Conservation (phyloP, 139 green algal genomes). For the Chlorella sp. region DNA sequence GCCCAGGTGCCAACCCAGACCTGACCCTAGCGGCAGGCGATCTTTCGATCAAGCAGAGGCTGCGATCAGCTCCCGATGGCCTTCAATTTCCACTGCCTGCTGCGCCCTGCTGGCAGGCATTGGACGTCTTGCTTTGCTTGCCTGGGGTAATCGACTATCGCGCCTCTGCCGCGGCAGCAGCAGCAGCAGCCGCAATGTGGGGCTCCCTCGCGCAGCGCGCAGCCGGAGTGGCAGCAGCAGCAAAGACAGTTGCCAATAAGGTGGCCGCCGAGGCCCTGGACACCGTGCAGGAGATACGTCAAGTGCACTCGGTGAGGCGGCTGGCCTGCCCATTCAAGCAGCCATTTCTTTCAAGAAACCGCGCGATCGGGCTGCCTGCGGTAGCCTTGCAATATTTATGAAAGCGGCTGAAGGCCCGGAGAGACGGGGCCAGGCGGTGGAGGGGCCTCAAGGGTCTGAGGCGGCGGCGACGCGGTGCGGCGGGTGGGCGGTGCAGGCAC, state of each 20-base stretch:
- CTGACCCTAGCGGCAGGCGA: too few relatives aligned
- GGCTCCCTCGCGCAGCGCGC: not conserved
- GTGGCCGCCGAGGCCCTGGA: constrained; percentile 42
- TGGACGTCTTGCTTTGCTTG: too few relatives aligned
- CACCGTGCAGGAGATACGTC: constrained; percentile 40
- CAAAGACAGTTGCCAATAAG: constrained; percentile 9
- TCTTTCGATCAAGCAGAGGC: too few relatives aligned
- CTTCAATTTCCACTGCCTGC: not conserved
- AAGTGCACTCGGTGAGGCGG: constrained; percentile 26
- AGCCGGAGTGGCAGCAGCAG: not conserved
- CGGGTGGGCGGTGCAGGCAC: not conserved
- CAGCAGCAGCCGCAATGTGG: constrained; percentile 19
- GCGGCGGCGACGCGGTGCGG: not conserved
- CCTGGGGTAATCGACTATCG: not conserved
- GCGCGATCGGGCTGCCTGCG: too few relatives aligned
- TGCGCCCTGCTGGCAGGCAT: too few relatives aligned
- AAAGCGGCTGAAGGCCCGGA: too few relatives aligned
- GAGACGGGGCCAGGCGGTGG: too few relatives aligned
- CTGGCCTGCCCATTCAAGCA: not conserved
- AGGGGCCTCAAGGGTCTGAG: too few relatives aligned
- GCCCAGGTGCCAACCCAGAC: too few relatives aligned
- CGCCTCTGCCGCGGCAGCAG: not conserved
- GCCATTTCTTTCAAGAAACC: not conserved
- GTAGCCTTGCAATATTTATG: too few relatives aligned
- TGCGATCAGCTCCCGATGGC: too few relatives aligned